phyloP scores from a whole-genome alignment of 1,284 basidiomycete species.

The Golubevia pallescens region DNA sequence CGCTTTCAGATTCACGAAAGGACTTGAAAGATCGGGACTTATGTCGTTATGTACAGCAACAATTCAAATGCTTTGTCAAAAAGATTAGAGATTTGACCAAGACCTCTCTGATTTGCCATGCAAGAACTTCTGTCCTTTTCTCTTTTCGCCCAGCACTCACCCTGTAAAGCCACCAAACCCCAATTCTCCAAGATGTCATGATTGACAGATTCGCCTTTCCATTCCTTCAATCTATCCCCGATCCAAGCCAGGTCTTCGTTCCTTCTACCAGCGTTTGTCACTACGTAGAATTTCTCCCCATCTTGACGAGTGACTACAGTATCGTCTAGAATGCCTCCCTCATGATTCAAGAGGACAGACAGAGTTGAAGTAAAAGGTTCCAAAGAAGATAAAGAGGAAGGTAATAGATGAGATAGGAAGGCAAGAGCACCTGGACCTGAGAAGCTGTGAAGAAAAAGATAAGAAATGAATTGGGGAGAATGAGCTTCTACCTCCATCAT shows the following conservation, averaged over 20 bases:
- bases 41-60: too few relatives aligned
- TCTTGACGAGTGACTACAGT: conserved; percentile 68
- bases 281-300: conserved; percentile 77
- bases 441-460: conserved; percentile 48
- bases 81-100: too few relatives aligned
- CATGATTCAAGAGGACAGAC: conserved; percentile 84
- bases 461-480: not conserved
- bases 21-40: too few relatives aligned
- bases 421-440: conserved; percentile 61
- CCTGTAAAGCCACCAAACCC: conserved; percentile 90
- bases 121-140: too few relatives aligned
- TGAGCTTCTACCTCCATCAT: not conserved
- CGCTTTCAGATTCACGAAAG: too few relatives aligned
- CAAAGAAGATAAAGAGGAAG: conserved; percentile 44
- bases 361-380: conserved; percentile 55
- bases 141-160: conserved; percentile 58
- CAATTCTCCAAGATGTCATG: conserved; percentile 82
- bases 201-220: conserved; percentile 73
- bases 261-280: conserved; percentile 91
- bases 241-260: conserved; percentile 84
- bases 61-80: too few relatives aligned
- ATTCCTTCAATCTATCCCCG: conserved; percentile 69
- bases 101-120: too few relatives aligned
- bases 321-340: conserved; percentile 95
- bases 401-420: conserved; percentile 65